These are phyloP conservation scores for Lachnum nothofagi DNA, from an alignment of 2,329 filamentous ascomycete genomes.

Conservation along the genomic window DNA sequence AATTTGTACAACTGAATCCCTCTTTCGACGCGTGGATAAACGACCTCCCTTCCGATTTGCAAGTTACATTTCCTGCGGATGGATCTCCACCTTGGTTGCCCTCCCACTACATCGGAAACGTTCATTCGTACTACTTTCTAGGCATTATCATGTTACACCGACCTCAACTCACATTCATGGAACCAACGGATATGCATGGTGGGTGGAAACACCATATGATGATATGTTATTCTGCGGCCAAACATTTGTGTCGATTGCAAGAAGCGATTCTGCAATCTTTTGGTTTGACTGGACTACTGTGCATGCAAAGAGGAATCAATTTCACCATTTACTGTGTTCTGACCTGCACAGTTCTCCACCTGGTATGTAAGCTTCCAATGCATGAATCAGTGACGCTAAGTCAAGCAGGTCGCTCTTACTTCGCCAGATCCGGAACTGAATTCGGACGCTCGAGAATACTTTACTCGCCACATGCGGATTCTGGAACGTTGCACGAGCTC, in stretches of 20 bases:
- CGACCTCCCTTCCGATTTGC: constrained; percentile 72
- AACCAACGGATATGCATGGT: constrained; percentile 63
- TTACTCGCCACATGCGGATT: constrained; percentile 89
- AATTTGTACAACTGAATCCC: constrained; percentile 74
- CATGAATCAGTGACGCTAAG: constrained; percentile 5
- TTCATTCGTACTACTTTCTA: constrained; percentile 85
- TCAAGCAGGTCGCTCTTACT: constrained; percentile 73
- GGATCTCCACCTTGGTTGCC: constrained; percentile 78
- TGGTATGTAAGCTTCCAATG: constrained; percentile 56
- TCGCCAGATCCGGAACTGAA: constrained; percentile 89
- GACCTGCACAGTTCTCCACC: constrained; percentile 85
- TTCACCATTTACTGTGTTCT: constrained; percentile 91
- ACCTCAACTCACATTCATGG: constrained; percentile 75
- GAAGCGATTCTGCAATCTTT: constrained; percentile 74
- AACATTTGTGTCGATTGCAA: constrained; percentile 77
- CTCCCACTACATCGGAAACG: constrained; percentile 81
- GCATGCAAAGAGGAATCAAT: constrained; percentile 90
- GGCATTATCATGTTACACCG: constrained; percentile 81
- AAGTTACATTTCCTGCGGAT: constrained; percentile 71
- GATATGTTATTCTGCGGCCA: constrained; percentile 78
- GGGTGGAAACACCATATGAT: constrained; percentile 86
- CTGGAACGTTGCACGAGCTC: constrained; percentile 76
- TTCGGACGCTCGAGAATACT: constrained; percentile 78
- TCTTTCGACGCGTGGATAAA: constrained; percentile 70
- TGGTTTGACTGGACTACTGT: constrained; percentile 74